These are phyloP conservation scores for Pontederia crassipes DNA, from an alignment of 176 grass and related monocot genomes.

Conservation along the genomic window DNA sequence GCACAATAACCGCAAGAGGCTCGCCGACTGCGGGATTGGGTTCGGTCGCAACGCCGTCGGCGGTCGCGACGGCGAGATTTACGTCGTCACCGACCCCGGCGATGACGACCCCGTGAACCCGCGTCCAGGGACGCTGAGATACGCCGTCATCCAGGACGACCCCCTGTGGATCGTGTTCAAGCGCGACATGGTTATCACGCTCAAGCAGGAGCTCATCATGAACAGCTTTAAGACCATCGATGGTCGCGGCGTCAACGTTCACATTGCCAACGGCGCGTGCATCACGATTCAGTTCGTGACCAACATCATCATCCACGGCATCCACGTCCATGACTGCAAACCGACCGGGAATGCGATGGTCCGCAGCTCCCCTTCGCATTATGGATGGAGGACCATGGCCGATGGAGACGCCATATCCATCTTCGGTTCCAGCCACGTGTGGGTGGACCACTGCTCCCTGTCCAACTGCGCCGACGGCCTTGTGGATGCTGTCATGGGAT, in stretches of 20 bases:
- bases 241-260: background rate
- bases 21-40: background rate
- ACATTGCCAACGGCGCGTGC: background rate
- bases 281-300: background rate
- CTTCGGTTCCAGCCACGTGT: background rate
- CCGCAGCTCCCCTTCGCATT: background rate
- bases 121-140: background rate
- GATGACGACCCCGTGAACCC: background rate
- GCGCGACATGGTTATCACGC: slow-evolving; percentile 8
- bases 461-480: slow-evolving; percentile 2
- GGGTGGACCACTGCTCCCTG: slow-evolving; percentile 7
- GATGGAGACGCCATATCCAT: slow-evolving; percentile 1
- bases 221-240: slow-evolving; percentile 6
- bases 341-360: background rate
- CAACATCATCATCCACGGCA: slow-evolving; percentile 6
- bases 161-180: slow-evolving; percentile 2
- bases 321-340: background rate
- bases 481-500: slow-evolving; percentile 3
- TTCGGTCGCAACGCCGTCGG: background rate
- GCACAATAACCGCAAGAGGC: background rate
- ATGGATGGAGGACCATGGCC: background rate
- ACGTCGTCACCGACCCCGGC: background rate
- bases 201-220: slow-evolving; percentile 6
- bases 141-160: background rate
- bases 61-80: background rate